Base-by-base conservation (phyloP, 2,329 filamentous ascomycete genomes). In the Fusarium pseudonygamai region DNA sequence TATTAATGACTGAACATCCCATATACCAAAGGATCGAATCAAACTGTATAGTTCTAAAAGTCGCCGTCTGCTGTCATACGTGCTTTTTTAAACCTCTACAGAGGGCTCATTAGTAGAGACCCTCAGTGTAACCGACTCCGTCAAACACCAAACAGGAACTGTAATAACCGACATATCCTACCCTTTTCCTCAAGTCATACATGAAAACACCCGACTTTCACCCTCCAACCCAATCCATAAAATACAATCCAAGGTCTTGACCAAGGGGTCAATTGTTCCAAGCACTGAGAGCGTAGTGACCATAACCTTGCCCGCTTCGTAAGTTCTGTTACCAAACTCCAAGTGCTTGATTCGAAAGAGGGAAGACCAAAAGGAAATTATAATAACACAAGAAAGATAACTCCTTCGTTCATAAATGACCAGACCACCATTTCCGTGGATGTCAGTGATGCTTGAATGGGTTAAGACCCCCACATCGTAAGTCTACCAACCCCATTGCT, bases 401-500 rank as follows among this genome's bases (percentile, higher is more conserved):
- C 47, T 45, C 59, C 63, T 39, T 62, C 53, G 18, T 37, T 68
- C 45, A 39, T 45, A 37, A 46, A 56, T 58, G 30, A 39, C 40
- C 20, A 40, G 40, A 30, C 24, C 42, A 40, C 15, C 39, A 46
- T 50, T 49, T 43, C 40, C 26, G 43, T 39, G 37, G 34, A 47
- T 15, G 32, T 22, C n/a, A 50, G 42, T 47, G 39, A 57, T 49
- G 45, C 50, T 63, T 43, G 43, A 43, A 39, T n/a, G 42, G 58
- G 43, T 47, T 50, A 59, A 60, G 39, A 52, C 50, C 28, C 59
- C 45, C 52, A 57, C 57, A 26, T 45, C 46, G 32, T 22, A 47
- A 55, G 13, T 50, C 64, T 75, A 80, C 55, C 72, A 73, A 28
- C 68, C 67, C 74, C 76, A 80, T 11, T 71, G 67, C 40, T 76